These are phyloP conservation scores for Clonostachys solani DNA, from an alignment of 2,329 filamentous ascomycete species.

Conservation along the genomic window DNA sequence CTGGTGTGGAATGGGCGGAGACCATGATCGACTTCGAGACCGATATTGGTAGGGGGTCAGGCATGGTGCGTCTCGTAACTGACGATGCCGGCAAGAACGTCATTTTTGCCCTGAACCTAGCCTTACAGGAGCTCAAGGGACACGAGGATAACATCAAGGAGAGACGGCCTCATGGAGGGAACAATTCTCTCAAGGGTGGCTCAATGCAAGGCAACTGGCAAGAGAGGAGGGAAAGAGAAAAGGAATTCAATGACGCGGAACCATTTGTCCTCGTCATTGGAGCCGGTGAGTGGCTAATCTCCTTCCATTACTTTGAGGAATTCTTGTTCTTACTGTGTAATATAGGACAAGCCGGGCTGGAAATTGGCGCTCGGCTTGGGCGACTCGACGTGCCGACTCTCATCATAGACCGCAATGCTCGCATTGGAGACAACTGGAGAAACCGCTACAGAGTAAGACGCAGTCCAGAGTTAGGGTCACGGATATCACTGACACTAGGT, in stretches of 20 bases:
- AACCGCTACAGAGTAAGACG: conserved; percentile 32
- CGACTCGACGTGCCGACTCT: conserved; percentile 20
- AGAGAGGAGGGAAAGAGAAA: conserved; percentile 14
- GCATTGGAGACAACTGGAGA: conserved; percentile 44
- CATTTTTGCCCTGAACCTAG: conserved; percentile 15
- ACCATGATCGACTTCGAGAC: conserved; percentile 5
- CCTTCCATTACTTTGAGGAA: too few species aligned
- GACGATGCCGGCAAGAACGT: conserved; percentile 10
- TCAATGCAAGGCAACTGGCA: conserved; percentile 10
- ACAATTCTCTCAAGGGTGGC: conserved; percentile 21
- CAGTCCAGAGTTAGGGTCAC: not conserved
- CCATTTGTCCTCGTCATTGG: conserved; percentile 33
- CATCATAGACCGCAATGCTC: conserved; percentile 36
- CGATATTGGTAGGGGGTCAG: conserved; percentile 9
- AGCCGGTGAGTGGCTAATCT: not conserved
- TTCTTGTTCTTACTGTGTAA: not conserved
- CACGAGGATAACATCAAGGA: conserved; percentile 4
- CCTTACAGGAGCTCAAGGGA: conserved; percentile 13
- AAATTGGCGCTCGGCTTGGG: conserved; percentile 23
- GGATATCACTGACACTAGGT: conserved; percentile 3
- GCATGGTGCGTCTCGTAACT: conserved; percentile 11
- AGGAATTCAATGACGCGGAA: conserved; percentile 18
- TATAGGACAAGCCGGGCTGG: conserved; percentile 34
- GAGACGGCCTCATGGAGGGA: conserved; percentile 5
- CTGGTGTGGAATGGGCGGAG: conserved; percentile 3